Conservation (phyloP, 2,329 filamentous ascomycete genomes). For the Colletotrichum musae region DNA sequence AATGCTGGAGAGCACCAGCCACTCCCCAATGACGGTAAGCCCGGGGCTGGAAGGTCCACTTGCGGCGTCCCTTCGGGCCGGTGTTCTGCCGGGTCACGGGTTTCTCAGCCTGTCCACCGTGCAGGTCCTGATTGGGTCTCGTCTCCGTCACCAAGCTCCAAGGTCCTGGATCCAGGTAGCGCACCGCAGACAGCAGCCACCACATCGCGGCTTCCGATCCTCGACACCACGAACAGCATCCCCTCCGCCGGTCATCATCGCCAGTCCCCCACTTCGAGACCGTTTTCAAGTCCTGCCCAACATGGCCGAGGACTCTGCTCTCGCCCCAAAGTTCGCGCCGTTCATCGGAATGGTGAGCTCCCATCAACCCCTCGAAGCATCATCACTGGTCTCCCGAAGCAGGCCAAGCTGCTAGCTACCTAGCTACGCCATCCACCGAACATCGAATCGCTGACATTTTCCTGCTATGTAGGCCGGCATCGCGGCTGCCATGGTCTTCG, state of each 20-base stretch:
- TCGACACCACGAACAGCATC: conserved; percentile 38
- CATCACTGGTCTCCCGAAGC: conserved; percentile 15
- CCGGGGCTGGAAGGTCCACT: background rate
- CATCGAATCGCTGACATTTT: conserved; percentile 45
- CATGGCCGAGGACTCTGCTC: conserved; percentile 70
- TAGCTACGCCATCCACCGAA: conserved; percentile 16
- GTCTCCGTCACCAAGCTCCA: conserved; percentile 42
- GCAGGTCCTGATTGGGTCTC: conserved; percentile 39
- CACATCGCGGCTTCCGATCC: conserved; percentile 30
- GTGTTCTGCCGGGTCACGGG: conserved; percentile 37
- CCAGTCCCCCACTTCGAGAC: conserved; percentile 38
- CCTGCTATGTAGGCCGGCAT: conserved; percentile 75
- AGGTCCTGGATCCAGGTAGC: conserved; percentile 41
- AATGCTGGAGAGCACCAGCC: conserved; percentile 10
- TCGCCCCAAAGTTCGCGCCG: conserved; percentile 85
- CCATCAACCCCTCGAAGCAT: conserved; percentile 16
- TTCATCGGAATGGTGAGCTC: conserved; percentile 87
- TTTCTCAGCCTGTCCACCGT: conserved; percentile 36
- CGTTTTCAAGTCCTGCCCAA: conserved; percentile 43
- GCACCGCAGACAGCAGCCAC: conserved; percentile 22
- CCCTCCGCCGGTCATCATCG: conserved; percentile 43
- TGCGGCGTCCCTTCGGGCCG: conserved; percentile 19
- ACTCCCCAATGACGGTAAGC: background rate
- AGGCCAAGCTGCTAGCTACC: conserved; percentile 23
- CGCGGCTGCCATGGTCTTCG: conserved; percentile 86